Evolutionary conservation across 2,329 filamentous ascomycete species (phyloP).

Genomic region (Talaromyces sp.): DNA sequence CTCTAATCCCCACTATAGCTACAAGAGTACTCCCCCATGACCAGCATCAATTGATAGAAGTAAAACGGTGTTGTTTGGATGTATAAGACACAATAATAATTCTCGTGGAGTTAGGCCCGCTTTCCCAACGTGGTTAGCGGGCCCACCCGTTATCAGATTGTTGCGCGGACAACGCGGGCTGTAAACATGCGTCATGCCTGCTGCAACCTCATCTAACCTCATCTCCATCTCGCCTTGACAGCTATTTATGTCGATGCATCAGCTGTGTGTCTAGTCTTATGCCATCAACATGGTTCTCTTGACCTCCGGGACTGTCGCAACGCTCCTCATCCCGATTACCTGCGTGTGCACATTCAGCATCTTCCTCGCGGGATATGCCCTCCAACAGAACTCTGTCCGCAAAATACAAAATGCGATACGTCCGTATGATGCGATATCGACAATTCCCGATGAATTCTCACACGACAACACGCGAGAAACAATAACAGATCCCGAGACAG

Average conservation of each 20-base stretch:
- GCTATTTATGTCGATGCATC: not conserved
- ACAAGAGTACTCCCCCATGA: too few species aligned
- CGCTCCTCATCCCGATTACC: conserved; percentile 48
- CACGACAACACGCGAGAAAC: conserved; percentile 5
- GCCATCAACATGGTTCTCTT: conserved; percentile 38
- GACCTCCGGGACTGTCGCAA: conserved; percentile 39
- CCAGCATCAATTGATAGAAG: too few species aligned
- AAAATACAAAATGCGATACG: conserved; percentile 70
- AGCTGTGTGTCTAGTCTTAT: not conserved
- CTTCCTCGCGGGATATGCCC: conserved; percentile 79
- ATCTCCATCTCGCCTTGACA: not conserved
- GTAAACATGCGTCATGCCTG: not conserved
- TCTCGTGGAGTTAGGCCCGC: not conserved
- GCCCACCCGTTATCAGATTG: not conserved
- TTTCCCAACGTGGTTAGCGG: not conserved
- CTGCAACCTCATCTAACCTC: not conserved
- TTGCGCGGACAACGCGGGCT: not conserved
- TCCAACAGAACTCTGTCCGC: conserved; percentile 79
- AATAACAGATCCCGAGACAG: conserved; percentile 8
- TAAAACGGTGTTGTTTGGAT: not conserved
- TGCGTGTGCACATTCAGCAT: conserved; percentile 72
- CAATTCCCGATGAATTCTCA: conserved; percentile 14
- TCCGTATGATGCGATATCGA: conserved; percentile 29
- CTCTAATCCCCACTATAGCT: too few species aligned
- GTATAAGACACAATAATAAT: not conserved